A percentile compares a stretch with the other conserved stretches of the same genome.
Conservation (phyloP, 1,284 basidiomycete genomes). For the Schizopora paradoxa region DNA sequence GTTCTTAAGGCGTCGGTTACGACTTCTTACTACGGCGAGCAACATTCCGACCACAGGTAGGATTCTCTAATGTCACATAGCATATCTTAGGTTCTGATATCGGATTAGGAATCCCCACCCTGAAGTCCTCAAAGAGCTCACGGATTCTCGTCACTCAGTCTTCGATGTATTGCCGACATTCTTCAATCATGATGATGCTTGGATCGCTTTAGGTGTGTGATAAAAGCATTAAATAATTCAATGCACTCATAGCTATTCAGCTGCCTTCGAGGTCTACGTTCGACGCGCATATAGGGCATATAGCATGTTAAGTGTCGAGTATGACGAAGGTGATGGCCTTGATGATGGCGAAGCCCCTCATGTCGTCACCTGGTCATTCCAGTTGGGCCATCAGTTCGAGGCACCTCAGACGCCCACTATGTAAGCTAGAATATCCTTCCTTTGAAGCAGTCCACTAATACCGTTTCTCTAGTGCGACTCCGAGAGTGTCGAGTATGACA, state of each 20-base stretch:
- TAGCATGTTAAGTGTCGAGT: conserved; percentile 87
- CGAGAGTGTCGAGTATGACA: conserved; percentile 34
- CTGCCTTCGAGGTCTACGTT: conserved; percentile 94
- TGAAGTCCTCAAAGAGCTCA: conserved; percentile 88
- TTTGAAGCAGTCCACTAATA: conserved; percentile 20
- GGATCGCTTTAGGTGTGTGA: conserved; percentile 72
- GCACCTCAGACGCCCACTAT: conserved; percentile 74
- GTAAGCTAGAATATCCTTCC: conserved; percentile 17
- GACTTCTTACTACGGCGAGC: conserved; percentile 86
- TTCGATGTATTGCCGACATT: conserved; percentile 97
- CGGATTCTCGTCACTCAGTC: conserved; percentile 94
- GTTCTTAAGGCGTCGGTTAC: conserved; percentile 88
- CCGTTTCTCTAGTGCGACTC: conserved; percentile 28
- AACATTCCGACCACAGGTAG: conserved; percentile 58
- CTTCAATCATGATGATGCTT: conserved; percentile 83
- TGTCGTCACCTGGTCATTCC: conserved; percentile 90
- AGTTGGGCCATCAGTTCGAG: conserved; percentile 78
- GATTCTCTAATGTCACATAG: not conserved
- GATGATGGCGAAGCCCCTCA: conserved; percentile 79
- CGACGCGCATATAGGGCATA: conserved; percentile 96
- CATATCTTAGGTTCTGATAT: conserved; percentile 9
- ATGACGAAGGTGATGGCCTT: conserved; percentile 79
- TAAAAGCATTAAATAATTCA: not conserved
- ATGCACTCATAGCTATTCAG: conserved; percentile 35
- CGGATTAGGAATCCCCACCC: conserved; percentile 64